These are phyloP conservation scores for Plasmopara halstedii DNA, from an alignment of 352 stramenopile species.

Conservation along the genomic window DNA sequence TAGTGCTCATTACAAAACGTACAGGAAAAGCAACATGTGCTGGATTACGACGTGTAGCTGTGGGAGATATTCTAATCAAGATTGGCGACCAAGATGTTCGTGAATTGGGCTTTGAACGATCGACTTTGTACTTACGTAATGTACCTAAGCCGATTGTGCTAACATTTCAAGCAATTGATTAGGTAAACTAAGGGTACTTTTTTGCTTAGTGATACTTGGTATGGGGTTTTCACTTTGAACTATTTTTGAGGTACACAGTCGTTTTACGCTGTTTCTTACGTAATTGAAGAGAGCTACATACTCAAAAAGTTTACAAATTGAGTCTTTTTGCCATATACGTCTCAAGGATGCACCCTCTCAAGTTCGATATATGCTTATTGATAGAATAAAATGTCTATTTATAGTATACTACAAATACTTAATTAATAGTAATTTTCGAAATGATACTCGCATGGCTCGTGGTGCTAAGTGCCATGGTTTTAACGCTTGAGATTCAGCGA, in stretches of 20 bases:
- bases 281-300: too few species aligned
- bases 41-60: constrained; percentile 61
- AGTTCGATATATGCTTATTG: too few species aligned
- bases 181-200: constrained; percentile 4
- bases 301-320: too few species aligned
- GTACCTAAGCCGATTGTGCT: constrained; percentile 68
- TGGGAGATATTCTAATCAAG: constrained; percentile 70
- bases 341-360: too few species aligned
- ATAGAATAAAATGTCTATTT: too few species aligned
- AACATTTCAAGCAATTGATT: constrained; percentile 76
- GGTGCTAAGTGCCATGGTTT: constrained; percentile 30
- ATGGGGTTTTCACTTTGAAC: not conserved
- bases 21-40: constrained; percentile 69
- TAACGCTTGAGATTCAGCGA: constrained; percentile 64
- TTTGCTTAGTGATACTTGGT: not conserved
- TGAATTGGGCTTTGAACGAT: constrained; percentile 66
- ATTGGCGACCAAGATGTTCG: constrained; percentile 67
- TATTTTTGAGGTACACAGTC: too few species aligned
- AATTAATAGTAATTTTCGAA: too few species aligned
- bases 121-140: constrained; percentile 61
- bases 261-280: too few species aligned
- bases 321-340: too few species aligned
- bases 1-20: constrained; percentile 75
- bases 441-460: constrained; percentile 38
- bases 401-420: too few species aligned